A percentile compares a stretch with the other conserved stretches of the same genome.
Evolutionary conservation across 1,284 basidiomycete genomes (phyloP).

Genomic region (Rhodotorula sp.): DNA sequence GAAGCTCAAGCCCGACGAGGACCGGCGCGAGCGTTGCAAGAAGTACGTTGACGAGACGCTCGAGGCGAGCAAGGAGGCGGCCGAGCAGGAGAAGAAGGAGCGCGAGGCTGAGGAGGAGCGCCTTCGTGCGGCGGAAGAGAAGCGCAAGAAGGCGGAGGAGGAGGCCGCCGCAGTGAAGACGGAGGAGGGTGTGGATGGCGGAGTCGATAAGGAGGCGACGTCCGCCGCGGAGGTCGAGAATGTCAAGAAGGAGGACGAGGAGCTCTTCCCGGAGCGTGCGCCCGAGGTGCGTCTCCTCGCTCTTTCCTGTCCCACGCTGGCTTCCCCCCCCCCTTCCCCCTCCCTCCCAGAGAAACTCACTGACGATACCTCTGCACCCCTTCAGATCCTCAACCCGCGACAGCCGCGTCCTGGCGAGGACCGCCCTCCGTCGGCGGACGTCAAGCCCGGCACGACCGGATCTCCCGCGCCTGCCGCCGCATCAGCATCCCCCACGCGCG

Average conservation of each 20-base stretch:
- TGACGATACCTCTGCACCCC: neutral
- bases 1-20: constrained; percentile 75
- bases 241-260: constrained; percentile 20
- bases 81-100: constrained; percentile 45
- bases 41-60: constrained; percentile 82
- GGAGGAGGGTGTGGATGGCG: constrained; percentile 1
- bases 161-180: neutral
- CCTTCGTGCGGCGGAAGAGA: constrained; percentile 31
- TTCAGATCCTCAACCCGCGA: constrained; percentile 27
- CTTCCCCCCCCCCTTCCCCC: no score
- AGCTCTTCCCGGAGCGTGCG: constrained; percentile 25
- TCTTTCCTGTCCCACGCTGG: no score
- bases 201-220: constrained; percentile 9
- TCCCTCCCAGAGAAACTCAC: no score
- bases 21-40: constrained; percentile 69
- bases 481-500: constrained; percentile 4
- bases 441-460: neutral
- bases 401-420: constrained; percentile 19
- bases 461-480: neutral
- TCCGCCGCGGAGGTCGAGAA: neutral
- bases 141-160: constrained; percentile 14
- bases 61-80: constrained; percentile 73
- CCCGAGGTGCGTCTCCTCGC: constrained; percentile 19
- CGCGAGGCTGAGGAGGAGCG: constrained; percentile 41
- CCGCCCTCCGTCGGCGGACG: constrained; percentile 4